Base-by-base conservation (phyloP, 192 early-diverging fungal species). In the Coemansia erecta region DNA sequence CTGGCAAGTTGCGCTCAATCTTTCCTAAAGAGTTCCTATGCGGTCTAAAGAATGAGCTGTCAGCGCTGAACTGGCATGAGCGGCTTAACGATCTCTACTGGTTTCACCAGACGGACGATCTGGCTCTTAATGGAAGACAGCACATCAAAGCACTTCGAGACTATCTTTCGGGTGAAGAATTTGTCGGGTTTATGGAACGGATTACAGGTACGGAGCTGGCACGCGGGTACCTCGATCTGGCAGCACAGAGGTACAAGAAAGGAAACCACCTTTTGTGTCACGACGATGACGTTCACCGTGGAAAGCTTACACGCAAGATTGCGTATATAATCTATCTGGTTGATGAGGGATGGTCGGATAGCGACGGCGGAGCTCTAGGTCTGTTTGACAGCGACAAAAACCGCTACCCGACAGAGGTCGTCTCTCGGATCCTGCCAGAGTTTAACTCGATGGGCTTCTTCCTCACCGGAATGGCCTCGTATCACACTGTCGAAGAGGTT, bases 301-400 rank as follows among this genome's bases (percentile, higher is more conserved):
- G 81, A 42, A 80, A 81, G 46, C 22, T 64, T 49, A 70, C 68
- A 22, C 82, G 88, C 18, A 70, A 81, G 42, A 84, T 90, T 22
- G 88, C 88, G 2, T 90, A 87, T 64, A 90, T 90, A 43, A 79
- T 90, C 7, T 90, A 90, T 47, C 63, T 90, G 47, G 85, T 87
- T 15, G 85, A 86, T 41, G 79, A 85, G 31, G 73, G 83, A 31
- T 90, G 88, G 88, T 58, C 57, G n/a, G 43, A 39, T n/a, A 79
- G 68, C 42, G 85, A 90, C 22, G 88, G 88, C 21, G 88, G 88
- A 0, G 66, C 82, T 0, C 63, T 90, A 48, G 85, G 86, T 18
- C 63, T 90, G n/a, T 88, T 87, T 58, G 72, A 43, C 14, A 84
- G 73, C 35, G 71, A 85, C 44, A 54, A 56, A 17, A 42, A 68